phyloP scores from a whole-genome alignment of 2,329 filamentous ascomycete genomes.

The Immersiporthe knoxdaviesiana region DNA sequence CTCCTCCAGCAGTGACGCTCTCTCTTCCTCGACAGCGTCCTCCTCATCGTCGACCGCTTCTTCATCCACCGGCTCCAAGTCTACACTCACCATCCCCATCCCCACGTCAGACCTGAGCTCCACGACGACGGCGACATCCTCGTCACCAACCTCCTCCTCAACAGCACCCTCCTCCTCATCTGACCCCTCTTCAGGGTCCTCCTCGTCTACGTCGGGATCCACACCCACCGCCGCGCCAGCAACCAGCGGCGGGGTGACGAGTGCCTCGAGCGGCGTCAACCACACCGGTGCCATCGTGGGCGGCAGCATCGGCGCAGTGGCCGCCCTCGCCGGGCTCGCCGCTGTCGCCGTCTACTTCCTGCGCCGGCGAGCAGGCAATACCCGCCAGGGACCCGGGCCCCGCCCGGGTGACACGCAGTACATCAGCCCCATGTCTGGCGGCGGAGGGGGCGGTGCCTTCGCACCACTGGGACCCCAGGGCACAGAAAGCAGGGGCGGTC shows the following conservation, averaged over 20 bases:
- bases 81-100: constrained; percentile 30
- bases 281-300: constrained; percentile 58
- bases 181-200: constrained; percentile 27
- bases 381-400: constrained; percentile 47
- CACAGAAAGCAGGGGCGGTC: constrained; percentile 26
- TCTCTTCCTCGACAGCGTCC: constrained; percentile 29
- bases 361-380: constrained; percentile 46
- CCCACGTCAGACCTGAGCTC: constrained; percentile 22
- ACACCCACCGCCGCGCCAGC: constrained; percentile 29
- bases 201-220: constrained; percentile 24
- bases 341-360: constrained; percentile 49
- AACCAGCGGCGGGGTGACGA: constrained; percentile 8
- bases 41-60: constrained; percentile 27
- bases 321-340: constrained; percentile 47
- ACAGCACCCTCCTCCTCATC: constrained; percentile 20
- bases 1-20: background rate
- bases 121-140: background rate
- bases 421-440: constrained; percentile 41
- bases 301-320: constrained; percentile 56
- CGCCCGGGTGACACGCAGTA: constrained; percentile 43
- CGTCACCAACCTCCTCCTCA: background rate
- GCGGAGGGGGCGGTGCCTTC: constrained; percentile 43
- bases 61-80: constrained; percentile 5
- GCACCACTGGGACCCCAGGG: constrained; percentile 42
- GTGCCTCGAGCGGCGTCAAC: constrained; percentile 30